Evolutionary conservation across 495 filamentous ascomycete genomes (phyloP), one percentile per base, ranked within the genome.

Genomic region (Hyphodiscus hymeniophilus): DNA sequence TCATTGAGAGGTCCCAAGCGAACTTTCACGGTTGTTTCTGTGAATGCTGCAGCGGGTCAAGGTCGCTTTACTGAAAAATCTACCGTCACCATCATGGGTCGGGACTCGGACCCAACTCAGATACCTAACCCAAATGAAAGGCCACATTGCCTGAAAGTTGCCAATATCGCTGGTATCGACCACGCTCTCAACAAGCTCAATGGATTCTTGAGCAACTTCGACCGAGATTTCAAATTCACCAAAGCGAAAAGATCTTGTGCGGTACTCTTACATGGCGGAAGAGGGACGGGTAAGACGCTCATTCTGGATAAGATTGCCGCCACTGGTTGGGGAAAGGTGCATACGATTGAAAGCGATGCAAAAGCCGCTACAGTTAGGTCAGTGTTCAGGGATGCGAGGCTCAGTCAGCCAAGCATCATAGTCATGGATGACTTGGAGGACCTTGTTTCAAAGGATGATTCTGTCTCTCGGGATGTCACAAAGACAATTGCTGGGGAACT

Each of bases 401-500:
- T 73, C 5, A 71, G 73, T 49, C 81, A 89, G 60, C 89, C 92
- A 1, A 88, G 87, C 53, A 74, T 92, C 4, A 73, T 98, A 24
- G 66, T 94, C 12, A 82, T 96, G 32, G 89, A 96, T 60, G 73
- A 88, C 47, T 64, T 96, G 23, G 85, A 95, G 42, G 71, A 71
- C 43, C 65, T 95, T 21, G 84, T 87, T 39, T 77, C 79, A 12
- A 88, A 82, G 53, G 76, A 77, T 6, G 67, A 73, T 26, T 63
- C 63, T 23, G 68, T 71, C 45, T 67, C 70, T 16, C 60, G 63
- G 8, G 64, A 66, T 5, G 64, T 79, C 40, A 63, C 74, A 15
- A 67, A 69, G n/a, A 57, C 62, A 8, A 56, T 82, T 4, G 68
- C 70, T 40, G 70, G 75, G 13, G 72, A 74, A 35, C 64, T 81